Base-by-base conservation (phyloP, 768 basidiomycete species). In the Tubosaeta sp. region DNA sequence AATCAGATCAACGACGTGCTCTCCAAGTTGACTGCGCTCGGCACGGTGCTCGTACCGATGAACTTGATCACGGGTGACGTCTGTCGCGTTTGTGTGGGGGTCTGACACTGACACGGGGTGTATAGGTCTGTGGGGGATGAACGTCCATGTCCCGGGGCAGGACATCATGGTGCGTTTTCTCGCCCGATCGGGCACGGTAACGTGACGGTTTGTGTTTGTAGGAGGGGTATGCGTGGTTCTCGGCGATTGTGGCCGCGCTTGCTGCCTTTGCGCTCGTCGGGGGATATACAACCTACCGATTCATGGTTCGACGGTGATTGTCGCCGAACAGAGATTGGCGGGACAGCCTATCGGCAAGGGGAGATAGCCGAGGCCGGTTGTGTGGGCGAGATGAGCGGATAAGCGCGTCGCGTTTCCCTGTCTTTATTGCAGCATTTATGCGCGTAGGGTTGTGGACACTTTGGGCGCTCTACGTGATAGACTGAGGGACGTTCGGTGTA, bases 1-100 rank as follows among this genome's bases (percentile, higher is more conserved):
- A 99, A 99, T 70, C 94, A 98, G 74, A 99, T 98, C 75, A 99
- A 99, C 72, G 94, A 98, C 65, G 97, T 99, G 2, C 82, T 98
- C 6, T 92, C 91, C 5, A 97, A 97, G 75, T 76, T 99, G 54
- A 98, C 97, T 0, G 95, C 97, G 7, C 80, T 99, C 43, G 97
- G 97, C 80, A 99, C 97, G 6, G 84, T 99, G 6, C 86, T 98
- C 59, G 86, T 99, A 66, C 97, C 90, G 33, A 97, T 95, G 88
- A 98, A 98, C 70, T 72, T 98, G 69, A 83, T 99, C 46, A 99
- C 97, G 26, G 95, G 90, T 85, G 39, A 50, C 29, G 76, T 63
- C 11, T 27, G 14, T 43, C 25, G 46, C 3, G 32, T 26, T 34
- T 8, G 13, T 26, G 12, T 4, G 25, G 13, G 22, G 3, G 25